phyloP scores from a whole-genome alignment of 306 rosid species.

The Pueraria montana region DNA sequence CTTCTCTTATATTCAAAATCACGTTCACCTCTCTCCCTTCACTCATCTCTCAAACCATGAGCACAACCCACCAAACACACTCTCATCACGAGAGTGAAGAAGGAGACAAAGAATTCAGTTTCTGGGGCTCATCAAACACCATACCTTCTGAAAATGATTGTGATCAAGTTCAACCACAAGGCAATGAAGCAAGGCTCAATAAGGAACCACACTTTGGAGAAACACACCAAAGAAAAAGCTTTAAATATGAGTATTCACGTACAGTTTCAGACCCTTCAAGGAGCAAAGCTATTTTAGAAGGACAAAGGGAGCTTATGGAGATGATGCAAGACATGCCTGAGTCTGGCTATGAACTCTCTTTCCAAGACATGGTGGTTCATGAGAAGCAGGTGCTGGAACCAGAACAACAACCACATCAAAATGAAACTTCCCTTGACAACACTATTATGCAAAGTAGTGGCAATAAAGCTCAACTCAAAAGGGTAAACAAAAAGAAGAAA shows the following conservation, averaged over 20 bases:
- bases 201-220: constrained; percentile 38
- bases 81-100: constrained; percentile 46
- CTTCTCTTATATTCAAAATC: constrained; percentile 34
- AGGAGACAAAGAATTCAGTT: constrained; percentile 63
- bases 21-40: constrained; percentile 33
- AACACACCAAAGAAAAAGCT: background rate
- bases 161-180: constrained; percentile 41
- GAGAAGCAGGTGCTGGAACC: constrained; percentile 47
- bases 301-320: constrained; percentile 69
- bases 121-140: constrained; percentile 60
- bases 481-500: constrained; percentile 47
- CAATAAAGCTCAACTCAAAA: constrained; percentile 38
- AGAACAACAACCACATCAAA: constrained; percentile 31
- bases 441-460: constrained; percentile 1
- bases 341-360: constrained; percentile 73
- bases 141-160: background rate
- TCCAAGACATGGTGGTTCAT: constrained; percentile 73
- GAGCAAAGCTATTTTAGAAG: constrained; percentile 55
- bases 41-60: constrained; percentile 53
- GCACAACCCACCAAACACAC: constrained; percentile 46
- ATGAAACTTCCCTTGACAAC: constrained; percentile 37
- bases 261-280: constrained; percentile 54
- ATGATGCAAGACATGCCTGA: constrained; percentile 65
- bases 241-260: constrained; percentile 47
- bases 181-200: constrained; percentile 45